Conservation (phyloP, 2,329 filamentous ascomycete species). For the Septoria linicola region DNA sequence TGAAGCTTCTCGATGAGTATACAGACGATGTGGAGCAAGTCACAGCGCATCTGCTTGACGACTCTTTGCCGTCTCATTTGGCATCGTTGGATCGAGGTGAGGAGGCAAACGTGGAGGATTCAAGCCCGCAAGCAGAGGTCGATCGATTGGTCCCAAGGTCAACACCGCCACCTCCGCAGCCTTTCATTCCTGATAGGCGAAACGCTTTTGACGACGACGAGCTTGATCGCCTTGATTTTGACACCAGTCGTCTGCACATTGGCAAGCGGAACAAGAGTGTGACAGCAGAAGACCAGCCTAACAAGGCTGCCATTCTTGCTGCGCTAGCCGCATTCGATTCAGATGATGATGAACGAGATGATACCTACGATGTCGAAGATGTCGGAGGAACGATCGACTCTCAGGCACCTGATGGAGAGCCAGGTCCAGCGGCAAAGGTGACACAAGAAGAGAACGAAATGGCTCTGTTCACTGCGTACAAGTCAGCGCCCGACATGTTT, state of each 20-base stretch:
- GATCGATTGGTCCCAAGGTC: constrained; percentile 56
- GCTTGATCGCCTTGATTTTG: constrained; percentile 68
- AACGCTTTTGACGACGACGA: constrained; percentile 82
- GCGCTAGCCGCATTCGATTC: constrained; percentile 86
- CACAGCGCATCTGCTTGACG: constrained; percentile 77
- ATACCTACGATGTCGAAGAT: constrained; percentile 91
- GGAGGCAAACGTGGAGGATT: constrained; percentile 51
- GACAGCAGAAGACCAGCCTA: constrained; percentile 64
- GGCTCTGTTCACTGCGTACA: constrained; percentile 70
- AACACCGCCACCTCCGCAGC: constrained; percentile 49
- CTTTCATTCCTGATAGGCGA: constrained; percentile 55
- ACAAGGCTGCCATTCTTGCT: constrained; percentile 83
- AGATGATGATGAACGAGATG: constrained; percentile 94
- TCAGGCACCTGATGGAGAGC: constrained; percentile 50
- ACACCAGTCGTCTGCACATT: constrained; percentile 69
- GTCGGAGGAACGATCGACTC: constrained; percentile 84
- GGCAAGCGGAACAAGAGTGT: constrained; percentile 61
- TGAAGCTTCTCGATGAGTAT: constrained; percentile 77
- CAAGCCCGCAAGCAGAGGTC: constrained; percentile 26
- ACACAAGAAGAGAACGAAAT: constrained; percentile 60
- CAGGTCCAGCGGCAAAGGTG: constrained; percentile 47
- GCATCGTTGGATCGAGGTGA: constrained; percentile 63
- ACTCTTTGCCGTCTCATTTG: constrained; percentile 69
- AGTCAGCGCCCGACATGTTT: constrained; percentile 64
- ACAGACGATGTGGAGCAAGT: constrained; percentile 73